Evolutionary conservation across 1,284 basidiomycete genomes (phyloP).

Genomic region (Ustilago vetiveriae): DNA sequence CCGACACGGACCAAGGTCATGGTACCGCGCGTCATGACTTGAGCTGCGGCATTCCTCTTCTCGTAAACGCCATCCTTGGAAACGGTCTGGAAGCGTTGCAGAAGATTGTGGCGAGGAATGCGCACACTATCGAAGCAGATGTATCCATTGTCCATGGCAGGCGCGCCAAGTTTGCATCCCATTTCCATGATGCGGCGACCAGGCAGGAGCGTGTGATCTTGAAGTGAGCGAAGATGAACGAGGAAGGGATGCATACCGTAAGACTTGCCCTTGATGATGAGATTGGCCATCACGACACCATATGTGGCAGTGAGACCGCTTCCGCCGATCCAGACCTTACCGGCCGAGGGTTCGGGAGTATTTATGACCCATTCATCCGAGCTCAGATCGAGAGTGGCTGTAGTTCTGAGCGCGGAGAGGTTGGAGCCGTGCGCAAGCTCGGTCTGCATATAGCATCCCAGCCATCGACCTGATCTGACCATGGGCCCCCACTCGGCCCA

Average conservation of each 20-base stretch:
- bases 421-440: constrained; percentile 57
- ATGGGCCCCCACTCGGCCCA: constrained; percentile 51
- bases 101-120: constrained; percentile 44
- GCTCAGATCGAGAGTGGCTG: constrained; percentile 42
- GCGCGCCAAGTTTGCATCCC: constrained; percentile 53
- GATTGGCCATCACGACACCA: constrained; percentile 54
- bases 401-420: constrained; percentile 53
- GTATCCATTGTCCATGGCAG: constrained; percentile 58
- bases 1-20: constrained; percentile 59
- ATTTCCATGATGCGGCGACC: constrained; percentile 51
- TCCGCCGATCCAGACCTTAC: constrained; percentile 58
- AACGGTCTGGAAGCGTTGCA: constrained; percentile 52
- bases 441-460: constrained; percentile 59
- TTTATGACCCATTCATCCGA: constrained; percentile 51
- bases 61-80: constrained; percentile 45
- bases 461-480: constrained; percentile 44
- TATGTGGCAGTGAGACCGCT: constrained; percentile 55
- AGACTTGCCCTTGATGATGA: constrained; percentile 46
- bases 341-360: constrained; percentile 47
- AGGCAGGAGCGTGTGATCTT: constrained; percentile 47
- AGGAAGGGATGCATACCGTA: constrained; percentile 60
- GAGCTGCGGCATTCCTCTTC: constrained; percentile 43
- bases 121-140: constrained; percentile 45
- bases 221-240: constrained; percentile 50
- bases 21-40: constrained; percentile 54